A percentile compares a stretch with the other conserved stretches of the same genome.
Conservation (phyloP, 192 early-diverging fungal species). For the Endogone sp. region DNA sequence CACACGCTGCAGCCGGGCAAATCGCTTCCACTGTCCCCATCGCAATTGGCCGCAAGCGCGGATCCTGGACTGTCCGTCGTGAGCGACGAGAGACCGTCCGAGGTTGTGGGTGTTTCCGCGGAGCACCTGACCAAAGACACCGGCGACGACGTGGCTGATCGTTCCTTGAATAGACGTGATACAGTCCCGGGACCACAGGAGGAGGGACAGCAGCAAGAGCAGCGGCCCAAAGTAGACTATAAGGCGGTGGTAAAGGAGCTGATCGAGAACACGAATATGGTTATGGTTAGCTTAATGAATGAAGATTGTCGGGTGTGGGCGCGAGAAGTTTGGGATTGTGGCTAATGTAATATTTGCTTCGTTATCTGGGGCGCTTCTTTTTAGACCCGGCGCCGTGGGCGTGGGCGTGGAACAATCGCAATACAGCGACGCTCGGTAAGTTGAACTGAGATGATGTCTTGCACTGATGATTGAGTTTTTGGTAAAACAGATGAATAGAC, state of each 20-base stretch:
- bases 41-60: background rate
- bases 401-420: background rate
- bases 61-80: background rate
- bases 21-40: background rate
- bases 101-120: background rate
- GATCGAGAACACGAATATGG: background rate
- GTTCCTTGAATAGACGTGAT: background rate
- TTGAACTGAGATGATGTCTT: too few species aligned
- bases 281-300: background rate
- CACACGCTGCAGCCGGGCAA: background rate
- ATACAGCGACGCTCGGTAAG: background rate
- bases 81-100: background rate
- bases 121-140: background rate
- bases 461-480: too few species aligned
- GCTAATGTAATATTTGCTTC: too few species aligned
- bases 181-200: background rate
- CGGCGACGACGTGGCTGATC: background rate
- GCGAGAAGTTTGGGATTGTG: background rate
- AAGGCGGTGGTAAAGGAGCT: background rate
- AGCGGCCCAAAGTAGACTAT: background rate
- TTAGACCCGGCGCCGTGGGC: background rate
- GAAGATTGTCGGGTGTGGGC: too few species aligned
- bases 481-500: too few species aligned
- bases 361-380: too few species aligned
- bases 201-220: background rate